phyloP scores from a whole-genome alignment of 139 green algal species.

The Pleodorina starrii region DNA sequence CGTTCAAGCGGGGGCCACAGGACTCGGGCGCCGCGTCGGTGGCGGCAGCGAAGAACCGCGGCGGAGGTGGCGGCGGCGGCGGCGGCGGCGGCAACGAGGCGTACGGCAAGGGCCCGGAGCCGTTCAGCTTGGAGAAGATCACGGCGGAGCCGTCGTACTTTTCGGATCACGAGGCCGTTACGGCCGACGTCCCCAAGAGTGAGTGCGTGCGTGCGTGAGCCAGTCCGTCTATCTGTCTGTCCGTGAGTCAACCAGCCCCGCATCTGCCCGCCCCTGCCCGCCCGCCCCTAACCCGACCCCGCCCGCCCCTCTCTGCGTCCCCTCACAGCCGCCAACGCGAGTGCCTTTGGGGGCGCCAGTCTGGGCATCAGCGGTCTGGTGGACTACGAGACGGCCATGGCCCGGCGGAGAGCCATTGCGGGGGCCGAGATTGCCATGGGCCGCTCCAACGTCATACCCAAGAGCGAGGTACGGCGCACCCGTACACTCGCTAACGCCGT shows the following conservation, averaged over 20 bases:
- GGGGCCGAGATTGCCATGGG: not conserved
- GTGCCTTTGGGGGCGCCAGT: not conserved
- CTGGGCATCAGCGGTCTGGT: not conserved
- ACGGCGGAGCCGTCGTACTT: not conserved
- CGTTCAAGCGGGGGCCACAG: no score
- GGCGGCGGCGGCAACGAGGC: not conserved
- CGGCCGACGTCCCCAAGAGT: not conserved
- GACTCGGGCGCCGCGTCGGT: no score
- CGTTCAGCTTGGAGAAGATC: constrained; percentile 21
- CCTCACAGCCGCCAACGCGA: not conserved
- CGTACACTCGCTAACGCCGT: no score
- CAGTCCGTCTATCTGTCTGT: no score
- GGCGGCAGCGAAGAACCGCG: not conserved
- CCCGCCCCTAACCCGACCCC: no score
- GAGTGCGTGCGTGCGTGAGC: not conserved
- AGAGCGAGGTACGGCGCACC: not conserved
- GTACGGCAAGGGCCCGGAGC: not conserved
- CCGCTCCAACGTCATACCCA: not conserved
- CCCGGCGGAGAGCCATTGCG: constrained; percentile 11
- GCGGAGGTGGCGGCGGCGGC: not conserved
- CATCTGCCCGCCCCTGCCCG: not conserved
- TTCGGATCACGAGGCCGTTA: not conserved
- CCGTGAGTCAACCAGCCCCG: no score
- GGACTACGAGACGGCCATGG: constrained; percentile 18
- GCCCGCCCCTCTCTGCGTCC: not conserved